A percentile compares a stretch with the other conserved stretches of the same genome.
These are phyloP conservation scores for Rachicladosporium sp. DNA, from an alignment of 2,329 filamentous ascomycete species.

Conservation along the genomic window DNA sequence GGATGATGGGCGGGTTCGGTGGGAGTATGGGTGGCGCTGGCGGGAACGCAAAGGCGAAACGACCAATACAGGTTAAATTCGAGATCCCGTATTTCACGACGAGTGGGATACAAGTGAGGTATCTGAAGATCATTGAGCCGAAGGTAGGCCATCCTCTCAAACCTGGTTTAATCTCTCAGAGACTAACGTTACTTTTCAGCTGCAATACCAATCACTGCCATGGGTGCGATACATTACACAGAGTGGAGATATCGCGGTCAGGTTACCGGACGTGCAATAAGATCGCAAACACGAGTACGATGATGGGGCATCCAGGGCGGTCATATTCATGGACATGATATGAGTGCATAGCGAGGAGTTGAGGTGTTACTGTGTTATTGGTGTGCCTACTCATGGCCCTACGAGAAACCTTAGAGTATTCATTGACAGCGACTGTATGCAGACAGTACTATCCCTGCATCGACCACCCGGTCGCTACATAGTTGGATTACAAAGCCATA, in stretches of 20 bases:
- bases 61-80: conserved; percentile 97
- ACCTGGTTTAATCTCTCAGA: neutral
- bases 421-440: too few species aligned
- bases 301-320: too few species aligned
- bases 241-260: conserved; percentile 89
- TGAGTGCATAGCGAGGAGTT: too few species aligned
- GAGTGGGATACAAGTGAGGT: conserved; percentile 93
- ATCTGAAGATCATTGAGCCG: conserved; percentile 97
- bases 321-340: too few species aligned
- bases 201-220: conserved; percentile 94
- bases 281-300: neutral
- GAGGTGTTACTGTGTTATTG: too few species aligned
- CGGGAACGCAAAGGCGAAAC: conserved; percentile 84
- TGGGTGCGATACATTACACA: conserved; percentile 99
- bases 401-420: too few species aligned
- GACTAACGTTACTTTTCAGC: conserved; percentile 39
- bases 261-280: conserved; percentile 64
- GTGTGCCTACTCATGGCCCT: too few species aligned
- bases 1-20: conserved; percentile 95
- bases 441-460: too few species aligned
- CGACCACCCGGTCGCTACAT: too few species aligned
- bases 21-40: conserved; percentile 89
- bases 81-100: conserved; percentile 99
- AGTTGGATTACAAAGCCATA: too few species aligned
- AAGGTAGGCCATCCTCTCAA: conserved; percentile 51